phyloP scores from a whole-genome alignment of 2,329 filamentous ascomycete genomes.

The Phyllosticta citrichinensis region DNA sequence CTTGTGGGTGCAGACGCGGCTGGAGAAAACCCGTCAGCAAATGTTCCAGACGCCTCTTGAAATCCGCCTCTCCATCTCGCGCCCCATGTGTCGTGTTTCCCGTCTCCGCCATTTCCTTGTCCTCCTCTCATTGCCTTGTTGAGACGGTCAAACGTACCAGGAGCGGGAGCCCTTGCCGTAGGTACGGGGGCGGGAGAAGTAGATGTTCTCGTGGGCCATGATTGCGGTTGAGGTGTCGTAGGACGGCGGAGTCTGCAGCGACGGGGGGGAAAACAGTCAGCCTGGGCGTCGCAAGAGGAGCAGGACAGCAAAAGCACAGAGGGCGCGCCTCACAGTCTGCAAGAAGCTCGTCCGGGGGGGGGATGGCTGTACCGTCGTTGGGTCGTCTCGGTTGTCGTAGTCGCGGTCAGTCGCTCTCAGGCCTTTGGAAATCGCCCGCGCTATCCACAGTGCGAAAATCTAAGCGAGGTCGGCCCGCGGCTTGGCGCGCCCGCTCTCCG shows the following conservation, averaged over 20 bases:
- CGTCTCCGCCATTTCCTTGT: neutral
- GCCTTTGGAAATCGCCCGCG: constrained; percentile 3
- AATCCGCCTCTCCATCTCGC: neutral
- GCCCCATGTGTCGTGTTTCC: neutral
- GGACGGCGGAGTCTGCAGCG: constrained; percentile 10
- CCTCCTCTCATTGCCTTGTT: neutral
- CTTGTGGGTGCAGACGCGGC: constrained; percentile 83
- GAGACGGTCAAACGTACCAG: constrained; percentile 60
- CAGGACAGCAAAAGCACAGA: neutral
- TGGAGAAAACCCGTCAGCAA: constrained; percentile 31
- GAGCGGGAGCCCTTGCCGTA: constrained; percentile 93
- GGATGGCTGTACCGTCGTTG: constrained; percentile 3
- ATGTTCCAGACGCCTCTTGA: constrained; percentile 7
- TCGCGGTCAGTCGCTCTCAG: constrained; percentile 2
- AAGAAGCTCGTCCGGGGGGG: constrained; percentile 10
- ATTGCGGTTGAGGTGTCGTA: constrained; percentile 35
- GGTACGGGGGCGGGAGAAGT: constrained; percentile 94
- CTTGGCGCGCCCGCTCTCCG: constrained; percentile 3
- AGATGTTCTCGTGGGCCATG: constrained; percentile 93
- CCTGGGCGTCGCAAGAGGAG: neutral
- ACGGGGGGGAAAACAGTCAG: neutral
- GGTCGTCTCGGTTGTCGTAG: constrained; percentile 10
- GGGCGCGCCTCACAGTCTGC: constrained; percentile 4
- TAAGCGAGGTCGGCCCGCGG: constrained; percentile 11
- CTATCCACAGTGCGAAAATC: constrained; percentile 11